Base-by-base conservation (phyloP, 495 filamentous ascomycete species). In the Penicillium lividum region DNA sequence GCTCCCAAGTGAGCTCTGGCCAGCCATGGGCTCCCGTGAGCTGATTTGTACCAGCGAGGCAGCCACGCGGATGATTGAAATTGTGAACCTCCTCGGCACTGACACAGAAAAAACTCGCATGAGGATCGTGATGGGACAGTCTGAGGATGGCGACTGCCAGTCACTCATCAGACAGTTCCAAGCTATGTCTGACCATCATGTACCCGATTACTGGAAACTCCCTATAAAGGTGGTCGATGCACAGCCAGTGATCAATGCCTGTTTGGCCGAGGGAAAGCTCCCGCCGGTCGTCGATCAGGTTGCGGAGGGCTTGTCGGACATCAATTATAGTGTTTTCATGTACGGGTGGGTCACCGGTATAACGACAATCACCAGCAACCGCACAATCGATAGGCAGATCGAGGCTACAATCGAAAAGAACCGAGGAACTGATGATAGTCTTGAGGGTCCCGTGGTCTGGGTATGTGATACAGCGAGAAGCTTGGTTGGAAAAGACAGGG, bases 331-430 rank as follows among this genome's bases (percentile, higher is more conserved):
- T 40, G 87, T 89, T 10, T 89, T 90, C 63, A 72, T 89, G 60
- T 84, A 84, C 62, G 88, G 88, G 8, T 91, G 88, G 88, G 74
- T 73, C 36, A 72, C 73, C 4, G 77, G 77, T 1, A 60, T 80
- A 33, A 87, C 84, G 33, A 91, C 88, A 2, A 76, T 91, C 53
- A 86, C 85, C 11, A 85, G 82, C 49, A 91, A 91, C 64, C 79
- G 84, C 9, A 78, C 79, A 0, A 83, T 86, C 28, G 83, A 82
- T 16, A 89, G 83, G 61, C 76, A 83, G 40, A 84, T 90, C 53
- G 85, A 89, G 58, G 66, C 62, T 13, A 76, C 74, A 1, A 73
- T 87, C 53, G 73, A 82, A 38, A 65, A 60, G 22, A 65, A 69
- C 48, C 74, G 79, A 51, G 54, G 70, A 4, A 63, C 55, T 7